These are phyloP conservation scores for Arabis hirsuta DNA, from an alignment of 345 rosid species.

Conservation along the genomic window DNA sequence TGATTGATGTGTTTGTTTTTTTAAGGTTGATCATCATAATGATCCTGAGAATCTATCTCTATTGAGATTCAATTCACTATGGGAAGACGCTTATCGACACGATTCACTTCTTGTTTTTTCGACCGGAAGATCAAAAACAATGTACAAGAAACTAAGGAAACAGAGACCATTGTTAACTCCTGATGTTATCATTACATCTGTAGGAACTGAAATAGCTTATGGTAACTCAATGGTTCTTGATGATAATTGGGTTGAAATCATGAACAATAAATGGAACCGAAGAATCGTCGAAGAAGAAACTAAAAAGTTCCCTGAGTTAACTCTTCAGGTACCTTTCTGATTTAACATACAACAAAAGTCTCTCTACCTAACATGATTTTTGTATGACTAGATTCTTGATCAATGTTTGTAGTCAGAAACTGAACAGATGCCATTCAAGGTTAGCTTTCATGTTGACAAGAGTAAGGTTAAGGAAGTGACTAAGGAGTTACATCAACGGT, in stretches of 20 bases:
- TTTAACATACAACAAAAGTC: conserved; percentile 9
- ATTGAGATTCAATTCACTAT: conserved; percentile 81
- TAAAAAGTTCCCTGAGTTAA: conserved; percentile 79
- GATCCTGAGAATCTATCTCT: conserved; percentile 79
- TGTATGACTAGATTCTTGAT: neutral
- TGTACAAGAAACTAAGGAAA: conserved; percentile 69
- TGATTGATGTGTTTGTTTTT: conserved; percentile 3
- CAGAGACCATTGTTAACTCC: conserved; percentile 93
- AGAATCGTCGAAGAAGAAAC: conserved; percentile 73
- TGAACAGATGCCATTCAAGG: conserved; percentile 81
- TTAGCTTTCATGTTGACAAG: conserved; percentile 79
- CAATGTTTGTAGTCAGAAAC: conserved; percentile 63
- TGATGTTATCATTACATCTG: conserved; percentile 89
- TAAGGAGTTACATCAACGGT: conserved; percentile 57
- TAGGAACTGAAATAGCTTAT: conserved; percentile 96
- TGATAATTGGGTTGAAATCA: conserved; percentile 78
- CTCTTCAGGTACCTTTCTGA: conserved; percentile 64
- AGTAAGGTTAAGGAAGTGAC: conserved; percentile 67
- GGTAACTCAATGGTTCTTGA: conserved; percentile 79
- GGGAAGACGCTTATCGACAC: conserved; percentile 80
- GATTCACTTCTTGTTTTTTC: conserved; percentile 90
- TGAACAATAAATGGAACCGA: conserved; percentile 85
- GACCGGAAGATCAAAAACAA: conserved; percentile 76
- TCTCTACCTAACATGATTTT: neutral
- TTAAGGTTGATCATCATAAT: conserved; percentile 84